Base-by-base conservation (phyloP, 306 rosid species). In the Alnus rubra region DNA sequence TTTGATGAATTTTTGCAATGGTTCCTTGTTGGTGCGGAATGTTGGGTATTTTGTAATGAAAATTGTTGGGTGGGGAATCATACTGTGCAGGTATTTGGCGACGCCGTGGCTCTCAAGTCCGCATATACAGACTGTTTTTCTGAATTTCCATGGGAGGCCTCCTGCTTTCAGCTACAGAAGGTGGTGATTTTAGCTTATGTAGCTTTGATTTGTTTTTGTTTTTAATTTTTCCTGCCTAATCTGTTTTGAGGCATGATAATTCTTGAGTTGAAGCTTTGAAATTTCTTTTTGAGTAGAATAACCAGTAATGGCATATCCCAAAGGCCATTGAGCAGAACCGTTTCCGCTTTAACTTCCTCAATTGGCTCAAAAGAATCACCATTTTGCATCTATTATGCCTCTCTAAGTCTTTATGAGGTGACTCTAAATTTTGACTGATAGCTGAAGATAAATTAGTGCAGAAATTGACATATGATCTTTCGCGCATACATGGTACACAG, bases 81-180 rank as follows among this genome's bases (percentile, higher is more conserved):
- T 11, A 39, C 28, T 49, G 7, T 78, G 54, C 85, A 90, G 95
- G 82, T 95, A 87, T 28, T 82, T 78, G 69, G 77, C 89, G 3
- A 91, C 99, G 47, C 96, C 94, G 4, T 93, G 99, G 99, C 92
- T 93, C 19, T 84, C 92, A 0, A 93, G 94, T 75, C 98, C 98
- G 72, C 98, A 95, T 79, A 1, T 95, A 37, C 98, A 95, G 87
- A 95, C 98, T 42, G 82, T 76, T 44, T 95, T 93, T 74, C 84
- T 95, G 63, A 82, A 82, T 83, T 81, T 91, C 83, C 78, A 87
- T 56, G 97, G 96, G 7, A 85, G 84, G 56, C 87, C 97, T 76
- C 97, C 98, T 0, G 51, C n/a, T 73, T 90, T 91, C 84, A 88
- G 82, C 74, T 91, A 93, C 84, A 82, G 55, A 79, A 93, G 98